phyloP scores from a whole-genome alignment of 768 basidiomycete genomes.

The Psilocybe sp. region DNA sequence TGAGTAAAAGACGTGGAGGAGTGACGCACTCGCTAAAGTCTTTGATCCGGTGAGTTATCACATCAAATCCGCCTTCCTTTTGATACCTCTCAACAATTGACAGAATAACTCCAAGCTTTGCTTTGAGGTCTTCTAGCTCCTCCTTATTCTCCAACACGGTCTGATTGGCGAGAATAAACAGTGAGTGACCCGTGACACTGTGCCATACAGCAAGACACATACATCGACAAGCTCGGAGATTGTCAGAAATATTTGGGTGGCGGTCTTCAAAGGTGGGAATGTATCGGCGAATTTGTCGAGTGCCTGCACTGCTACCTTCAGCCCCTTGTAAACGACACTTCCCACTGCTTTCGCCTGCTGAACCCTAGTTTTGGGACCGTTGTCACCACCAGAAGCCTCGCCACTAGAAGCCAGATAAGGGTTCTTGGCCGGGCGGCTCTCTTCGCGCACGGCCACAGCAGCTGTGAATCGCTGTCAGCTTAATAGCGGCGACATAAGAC shows the following conservation, averaged over 20 bases:
- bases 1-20: not conserved
- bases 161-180: not conserved
- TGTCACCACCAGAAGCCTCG: not conserved
- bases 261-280: conserved; percentile 8
- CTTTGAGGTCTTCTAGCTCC: conserved; percentile 2
- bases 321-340: conserved; percentile 5
- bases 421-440: no score
- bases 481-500: no score
- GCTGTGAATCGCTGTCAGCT: no score
- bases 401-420: conserved; percentile 1
- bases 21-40: conserved; percentile 1
- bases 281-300: conserved; percentile 6
- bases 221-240: conserved; percentile 6
- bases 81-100: conserved; percentile 5
- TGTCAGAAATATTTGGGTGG: not conserved
- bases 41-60: not conserved
- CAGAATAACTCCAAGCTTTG: not conserved
- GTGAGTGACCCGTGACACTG: not conserved
- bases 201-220: not conserved
- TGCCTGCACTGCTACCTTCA: conserved; percentile 1
- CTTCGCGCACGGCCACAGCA: not conserved
- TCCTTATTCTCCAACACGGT: not conserved
- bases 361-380: not conserved
- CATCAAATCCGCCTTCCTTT: not conserved
- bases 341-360: not conserved